These are phyloP conservation scores for Suillus lakei DNA, from an alignment of 768 basidiomycete species.

Conservation along the genomic window DNA sequence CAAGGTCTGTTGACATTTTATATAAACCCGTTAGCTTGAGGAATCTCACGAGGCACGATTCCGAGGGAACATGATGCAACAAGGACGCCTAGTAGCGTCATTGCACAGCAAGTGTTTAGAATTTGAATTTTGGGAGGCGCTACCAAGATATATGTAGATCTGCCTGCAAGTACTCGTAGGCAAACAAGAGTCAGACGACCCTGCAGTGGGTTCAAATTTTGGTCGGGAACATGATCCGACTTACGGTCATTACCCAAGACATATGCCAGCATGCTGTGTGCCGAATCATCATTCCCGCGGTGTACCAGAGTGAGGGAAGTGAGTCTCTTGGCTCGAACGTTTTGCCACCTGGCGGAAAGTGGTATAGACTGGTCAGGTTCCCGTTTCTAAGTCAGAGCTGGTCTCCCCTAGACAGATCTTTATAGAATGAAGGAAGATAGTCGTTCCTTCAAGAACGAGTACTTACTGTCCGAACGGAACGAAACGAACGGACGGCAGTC, in stretches of 20 bases:
- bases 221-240: background rate
- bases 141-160: too few relatives aligned
- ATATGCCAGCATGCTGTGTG: background rate
- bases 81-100: too few relatives aligned
- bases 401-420: too few relatives aligned
- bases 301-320: background rate
- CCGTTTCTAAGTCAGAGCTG: too few relatives aligned
- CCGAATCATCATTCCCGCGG: background rate
- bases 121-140: background rate
- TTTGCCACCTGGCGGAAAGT: too few relatives aligned
- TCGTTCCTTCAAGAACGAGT: too few relatives aligned
- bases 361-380: too few relatives aligned
- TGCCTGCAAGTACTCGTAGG: background rate
- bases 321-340: too few relatives aligned
- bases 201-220: background rate
- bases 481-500: too few relatives aligned
- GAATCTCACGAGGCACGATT: background rate
- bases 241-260: background rate
- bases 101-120: background rate
- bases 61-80: background rate
- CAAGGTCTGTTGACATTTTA: background rate
- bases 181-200: background rate
- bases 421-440: too few relatives aligned
- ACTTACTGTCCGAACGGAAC: too few relatives aligned
- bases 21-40: background rate